Conservation (phyloP, 129 eudicot species). For the Flaveria sonorensis region DNA sequence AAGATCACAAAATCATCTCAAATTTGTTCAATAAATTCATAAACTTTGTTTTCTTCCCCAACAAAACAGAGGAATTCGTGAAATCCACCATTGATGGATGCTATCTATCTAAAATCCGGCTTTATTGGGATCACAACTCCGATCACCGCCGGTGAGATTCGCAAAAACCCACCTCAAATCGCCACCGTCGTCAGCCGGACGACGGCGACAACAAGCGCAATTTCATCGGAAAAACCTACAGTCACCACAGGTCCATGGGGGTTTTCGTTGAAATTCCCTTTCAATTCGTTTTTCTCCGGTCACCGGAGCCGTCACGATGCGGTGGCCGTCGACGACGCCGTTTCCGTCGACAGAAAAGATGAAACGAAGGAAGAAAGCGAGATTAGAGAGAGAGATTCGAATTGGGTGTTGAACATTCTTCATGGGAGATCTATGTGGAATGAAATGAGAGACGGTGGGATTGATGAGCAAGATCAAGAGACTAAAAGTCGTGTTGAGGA, state of each 20-base stretch:
- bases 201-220: constrained; percentile 36
- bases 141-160: constrained; percentile 49
- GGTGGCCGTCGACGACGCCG: constrained; percentile 65
- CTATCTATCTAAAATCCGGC: constrained; percentile 55
- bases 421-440: too few species aligned
- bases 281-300: constrained; percentile 65
- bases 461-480: constrained; percentile 13
- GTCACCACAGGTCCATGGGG: constrained; percentile 52
- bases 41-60: neutral
- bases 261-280: constrained; percentile 64
- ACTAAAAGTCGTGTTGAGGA: constrained; percentile 20
- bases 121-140: constrained; percentile 49
- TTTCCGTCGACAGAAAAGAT: constrained; percentile 51
- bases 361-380: constrained; percentile 30
- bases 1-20: neutral
- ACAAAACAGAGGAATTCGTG: constrained; percentile 9
- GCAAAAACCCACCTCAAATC: constrained; percentile 38
- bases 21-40: constrained; percentile 12
- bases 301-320: constrained; percentile 51
- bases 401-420: too few species aligned
- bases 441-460: too few species aligned
- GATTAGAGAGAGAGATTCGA: too few species aligned
- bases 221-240: constrained; percentile 49
- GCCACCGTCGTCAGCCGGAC: constrained; percentile 42
- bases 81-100: constrained; percentile 54